phyloP scores from a whole-genome alignment of 1,284 basidiomycete species.

The Meira miltonrushii region DNA sequence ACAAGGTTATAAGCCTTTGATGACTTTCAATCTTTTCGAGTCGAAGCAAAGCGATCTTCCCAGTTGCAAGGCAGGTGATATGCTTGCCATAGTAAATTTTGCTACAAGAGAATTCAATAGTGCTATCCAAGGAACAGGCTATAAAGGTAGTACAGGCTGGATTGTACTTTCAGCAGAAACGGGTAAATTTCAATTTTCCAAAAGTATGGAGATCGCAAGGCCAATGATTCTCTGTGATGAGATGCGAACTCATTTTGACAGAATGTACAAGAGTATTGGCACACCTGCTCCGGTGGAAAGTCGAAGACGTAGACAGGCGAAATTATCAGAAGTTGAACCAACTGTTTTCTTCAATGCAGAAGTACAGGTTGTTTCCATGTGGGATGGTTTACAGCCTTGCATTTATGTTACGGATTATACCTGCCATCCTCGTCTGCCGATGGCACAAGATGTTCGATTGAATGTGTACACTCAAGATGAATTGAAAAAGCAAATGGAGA shows the following conservation, averaged over 20 bases:
- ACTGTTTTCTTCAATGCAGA: slow-evolving; percentile 34
- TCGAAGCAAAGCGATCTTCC: not conserved
- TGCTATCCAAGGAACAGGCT: slow-evolving; percentile 1
- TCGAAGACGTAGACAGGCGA: slow-evolving; percentile 7
- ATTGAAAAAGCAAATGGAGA: not conserved
- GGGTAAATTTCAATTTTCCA: not conserved
- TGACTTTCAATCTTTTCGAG: slow-evolving; percentile 7
- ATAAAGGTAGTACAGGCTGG: not conserved
- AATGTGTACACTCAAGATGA: not conserved
- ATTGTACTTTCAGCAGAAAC: not conserved
- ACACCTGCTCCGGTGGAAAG: not conserved
- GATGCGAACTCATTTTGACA: not conserved
- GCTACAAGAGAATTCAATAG: not conserved
- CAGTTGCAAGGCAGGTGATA: not conserved
- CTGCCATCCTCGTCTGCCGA: slow-evolving; percentile 25
- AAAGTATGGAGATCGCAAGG: too few species aligned
- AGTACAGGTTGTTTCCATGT: slow-evolving; percentile 39
- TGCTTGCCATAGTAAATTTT: not conserved
- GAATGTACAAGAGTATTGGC: not conserved
- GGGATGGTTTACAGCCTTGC: slow-evolving; percentile 24
- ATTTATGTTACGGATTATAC: slow-evolving; percentile 47
- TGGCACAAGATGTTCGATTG: slow-evolving; percentile 32
- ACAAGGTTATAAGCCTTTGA: not conserved
- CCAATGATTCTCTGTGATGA: not conserved
- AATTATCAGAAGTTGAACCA: slow-evolving; percentile 21